phyloP scores from a whole-genome alignment of 805 yeast genomes.

The Saccharomycopsis sp. region DNA sequence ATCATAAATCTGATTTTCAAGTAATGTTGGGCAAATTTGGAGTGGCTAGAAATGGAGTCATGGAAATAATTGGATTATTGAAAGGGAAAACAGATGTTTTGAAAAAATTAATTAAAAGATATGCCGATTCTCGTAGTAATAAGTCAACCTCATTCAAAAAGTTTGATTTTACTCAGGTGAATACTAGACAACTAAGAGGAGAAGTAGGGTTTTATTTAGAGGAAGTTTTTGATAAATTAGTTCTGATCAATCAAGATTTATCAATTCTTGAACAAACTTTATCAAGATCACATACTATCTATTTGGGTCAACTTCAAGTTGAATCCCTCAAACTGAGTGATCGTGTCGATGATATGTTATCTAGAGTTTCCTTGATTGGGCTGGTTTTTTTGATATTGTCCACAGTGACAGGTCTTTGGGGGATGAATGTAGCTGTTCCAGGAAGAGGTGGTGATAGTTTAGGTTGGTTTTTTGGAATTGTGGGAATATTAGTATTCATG shows the following conservation, averaged over 20 bases:
- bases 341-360: conserved; percentile 74
- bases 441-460: conserved; percentile 40
- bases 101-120: conserved; percentile 90
- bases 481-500: conserved; percentile 38
- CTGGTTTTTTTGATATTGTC: conserved; percentile 84
- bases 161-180: neutral
- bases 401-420: conserved; percentile 82
- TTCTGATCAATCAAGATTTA: conserved; percentile 92
- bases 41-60: conserved; percentile 79
- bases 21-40: conserved; percentile 76
- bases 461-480: conserved; percentile 62
- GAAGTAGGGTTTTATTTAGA: conserved; percentile 89
- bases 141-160: neutral
- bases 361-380: conserved; percentile 84
- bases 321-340: conserved; percentile 81
- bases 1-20: conserved; percentile 64
- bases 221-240: conserved; percentile 94
- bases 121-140: conserved; percentile 45
- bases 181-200: conserved; percentile 46
- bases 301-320: conserved; percentile 87
- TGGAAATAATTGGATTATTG: conserved; percentile 82
- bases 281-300: conserved; percentile 83
- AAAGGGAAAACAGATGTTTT: conserved; percentile 95
- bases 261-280: conserved; percentile 86
- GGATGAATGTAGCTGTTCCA: conserved; percentile 90